A percentile compares a stretch with the other conserved stretches of the same genome.
Conservation (phyloP, 805 yeast genomes). For the Groenewaldozyma tartarivorans region DNA sequence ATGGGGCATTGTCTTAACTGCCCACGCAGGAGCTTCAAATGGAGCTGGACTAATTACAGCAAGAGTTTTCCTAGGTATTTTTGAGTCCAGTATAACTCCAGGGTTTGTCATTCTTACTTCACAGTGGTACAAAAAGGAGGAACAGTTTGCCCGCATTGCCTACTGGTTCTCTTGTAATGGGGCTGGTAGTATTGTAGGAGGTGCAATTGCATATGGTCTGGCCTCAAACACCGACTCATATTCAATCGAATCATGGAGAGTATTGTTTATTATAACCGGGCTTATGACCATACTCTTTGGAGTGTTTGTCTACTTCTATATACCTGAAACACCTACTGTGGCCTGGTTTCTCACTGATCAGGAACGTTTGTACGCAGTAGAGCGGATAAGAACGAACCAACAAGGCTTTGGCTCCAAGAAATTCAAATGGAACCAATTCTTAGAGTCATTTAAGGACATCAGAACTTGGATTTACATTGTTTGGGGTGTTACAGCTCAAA, state of each 20-base stretch:
- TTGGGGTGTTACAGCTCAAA: slow-evolving; percentile 30
- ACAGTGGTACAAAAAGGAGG: slow-evolving; percentile 42
- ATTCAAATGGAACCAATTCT: slow-evolving; percentile 44
- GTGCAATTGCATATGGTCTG: slow-evolving; percentile 39
- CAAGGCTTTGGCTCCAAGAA: slow-evolving; percentile 47
- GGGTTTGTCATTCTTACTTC: slow-evolving; percentile 46
- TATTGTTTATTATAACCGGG: slow-evolving; percentile 48
- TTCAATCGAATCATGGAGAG: slow-evolving; percentile 37
- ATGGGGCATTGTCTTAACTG: slow-evolving; percentile 13
- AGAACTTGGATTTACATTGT: slow-evolving; percentile 40
- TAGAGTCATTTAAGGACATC: slow-evolving; percentile 39
- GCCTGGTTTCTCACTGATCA: slow-evolving; percentile 38
- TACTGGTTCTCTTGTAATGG: slow-evolving; percentile 37
- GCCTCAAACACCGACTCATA: slow-evolving; percentile 24
- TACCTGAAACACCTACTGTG: slow-evolving; percentile 44
- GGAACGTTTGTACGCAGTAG: slow-evolving; percentile 38
- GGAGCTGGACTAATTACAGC: slow-evolving; percentile 38
- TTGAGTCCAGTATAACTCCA: slow-evolving; percentile 51
- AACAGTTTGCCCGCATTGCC: slow-evolving; percentile 36
- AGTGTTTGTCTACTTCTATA: slow-evolving; percentile 11
- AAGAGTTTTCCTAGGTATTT: slow-evolving; percentile 42
- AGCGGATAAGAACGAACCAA: slow-evolving; percentile 43
- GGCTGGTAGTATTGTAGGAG: slow-evolving; percentile 35
- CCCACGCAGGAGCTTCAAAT: slow-evolving; percentile 26
- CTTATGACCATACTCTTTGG: slow-evolving; percentile 38